phyloP scores from a whole-genome alignment of 768 basidiomycete genomes.

The Amanita exitialis region DNA sequence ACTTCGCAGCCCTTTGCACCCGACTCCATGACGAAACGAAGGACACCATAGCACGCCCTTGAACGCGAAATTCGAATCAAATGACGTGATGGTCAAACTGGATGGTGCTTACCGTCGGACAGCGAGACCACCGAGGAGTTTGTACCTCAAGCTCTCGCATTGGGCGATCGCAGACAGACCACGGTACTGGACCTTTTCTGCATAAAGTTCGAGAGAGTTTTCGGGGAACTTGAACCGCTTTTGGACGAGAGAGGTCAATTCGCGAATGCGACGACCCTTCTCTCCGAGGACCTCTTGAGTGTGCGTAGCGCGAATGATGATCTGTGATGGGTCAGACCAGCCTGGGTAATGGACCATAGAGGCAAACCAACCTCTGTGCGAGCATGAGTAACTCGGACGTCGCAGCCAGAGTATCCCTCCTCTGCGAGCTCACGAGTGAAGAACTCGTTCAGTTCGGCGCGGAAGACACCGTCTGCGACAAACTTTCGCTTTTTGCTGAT shows the following conservation, averaged over 20 bases:
- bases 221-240: conserved; percentile 99
- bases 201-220: conserved; percentile 97
- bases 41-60: conserved; percentile 98
- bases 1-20: conserved; percentile 99
- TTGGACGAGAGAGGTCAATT: conserved; percentile 95
- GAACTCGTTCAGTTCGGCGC: conserved; percentile 98
- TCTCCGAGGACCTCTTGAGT: conserved; percentile 98
- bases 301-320: conserved; percentile 99
- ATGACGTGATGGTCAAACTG: neutral
- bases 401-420: conserved; percentile 99
- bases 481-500: conserved; percentile 99
- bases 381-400: conserved; percentile 98
- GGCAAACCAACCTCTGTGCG: conserved; percentile 72
- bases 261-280: conserved; percentile 98
- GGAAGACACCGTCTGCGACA: conserved; percentile 97
- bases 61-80: neutral
- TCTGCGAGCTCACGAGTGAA: conserved; percentile 96
- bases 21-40: conserved; percentile 99
- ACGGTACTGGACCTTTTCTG: conserved; percentile 98
- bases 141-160: conserved; percentile 97
- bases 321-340: conserved; percentile 32
- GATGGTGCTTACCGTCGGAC: conserved; percentile 77
- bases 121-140: conserved; percentile 97
- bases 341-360: conserved; percentile 2
- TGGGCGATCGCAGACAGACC: conserved; percentile 98